These are phyloP conservation scores for Boletus tomentosulus DNA, from an alignment of 768 basidiomycete species.

Conservation along the genomic window DNA sequence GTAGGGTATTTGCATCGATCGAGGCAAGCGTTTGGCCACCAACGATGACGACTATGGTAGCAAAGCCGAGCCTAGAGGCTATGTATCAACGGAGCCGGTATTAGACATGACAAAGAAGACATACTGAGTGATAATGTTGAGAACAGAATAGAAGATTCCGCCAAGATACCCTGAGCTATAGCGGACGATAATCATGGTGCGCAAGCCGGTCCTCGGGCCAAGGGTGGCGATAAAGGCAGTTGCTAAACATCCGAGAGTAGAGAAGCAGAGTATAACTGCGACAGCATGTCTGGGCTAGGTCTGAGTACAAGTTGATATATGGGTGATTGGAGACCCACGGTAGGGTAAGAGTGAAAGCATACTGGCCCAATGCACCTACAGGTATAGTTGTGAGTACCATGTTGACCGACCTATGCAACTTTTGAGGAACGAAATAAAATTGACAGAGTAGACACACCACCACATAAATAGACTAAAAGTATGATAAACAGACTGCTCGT, in stretches of 20 bases:
- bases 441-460: slow-evolving; percentile 29
- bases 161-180: slow-evolving; percentile 49
- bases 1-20: slow-evolving; percentile 40
- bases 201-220: slow-evolving; percentile 49
- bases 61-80: slow-evolving; percentile 42
- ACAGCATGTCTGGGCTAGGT: slow-evolving; percentile 35
- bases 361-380: slow-evolving; percentile 47
- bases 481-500: not conserved
- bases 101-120: not conserved
- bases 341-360: slow-evolving; percentile 46
- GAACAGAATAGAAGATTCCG: slow-evolving; percentile 44
- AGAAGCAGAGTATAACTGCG: slow-evolving; percentile 44
- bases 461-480: slow-evolving; percentile 40
- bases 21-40: slow-evolving; percentile 50
- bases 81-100: not conserved
- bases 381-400: slow-evolving; percentile 46
- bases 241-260: slow-evolving; percentile 37
- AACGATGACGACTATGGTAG: slow-evolving; percentile 45
- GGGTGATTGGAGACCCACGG: slow-evolving; percentile 27
- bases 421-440: not conserved
- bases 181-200: slow-evolving; percentile 51
- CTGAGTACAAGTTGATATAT: not conserved
- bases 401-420: slow-evolving; percentile 40
- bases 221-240: slow-evolving; percentile 52
- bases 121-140: slow-evolving; percentile 51